Conservation (phyloP, 2,329 filamentous ascomycete genomes). For the Monosporascus sp. region DNA sequence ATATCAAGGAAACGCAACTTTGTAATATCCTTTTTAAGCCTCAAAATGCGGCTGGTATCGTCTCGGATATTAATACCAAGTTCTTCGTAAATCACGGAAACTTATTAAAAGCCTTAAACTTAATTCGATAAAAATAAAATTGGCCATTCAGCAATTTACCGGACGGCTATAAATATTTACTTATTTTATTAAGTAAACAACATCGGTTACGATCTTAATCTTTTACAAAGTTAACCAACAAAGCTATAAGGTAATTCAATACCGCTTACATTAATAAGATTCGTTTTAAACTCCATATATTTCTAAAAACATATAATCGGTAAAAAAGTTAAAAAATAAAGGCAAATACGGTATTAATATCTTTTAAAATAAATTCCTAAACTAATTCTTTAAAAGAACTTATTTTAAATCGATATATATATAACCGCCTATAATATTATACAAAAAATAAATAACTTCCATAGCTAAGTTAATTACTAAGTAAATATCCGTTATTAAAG, state of each 20-base stretch:
- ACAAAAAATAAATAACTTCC: conserved; percentile 17
- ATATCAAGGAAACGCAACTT: conserved; percentile 34
- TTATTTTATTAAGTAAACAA: conserved; percentile 5
- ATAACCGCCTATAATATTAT: too few species aligned
- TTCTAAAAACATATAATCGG: too few species aligned
- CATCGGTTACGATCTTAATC: conserved; percentile 3
- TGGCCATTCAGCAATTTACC: conserved; percentile 18
- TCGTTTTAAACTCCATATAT: too few species aligned
- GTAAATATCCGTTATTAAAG: too few species aligned
- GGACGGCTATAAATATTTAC: conserved; percentile 15
- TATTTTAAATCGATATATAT: too few species aligned
- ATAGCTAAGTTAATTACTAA: conserved; percentile 5
- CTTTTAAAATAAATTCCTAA: too few species aligned
- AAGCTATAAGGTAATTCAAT: too few species aligned
- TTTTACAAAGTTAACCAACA: too few species aligned
- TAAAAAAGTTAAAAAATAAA: too few species aligned
- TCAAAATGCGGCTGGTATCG: conserved; percentile 22
- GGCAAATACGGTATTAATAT: too few species aligned
- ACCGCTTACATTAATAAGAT: too few species aligned
- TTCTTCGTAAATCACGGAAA: conserved; percentile 35
- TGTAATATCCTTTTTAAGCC: conserved; percentile 29
- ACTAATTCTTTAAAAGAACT: too few species aligned
- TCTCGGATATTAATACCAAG: conserved; percentile 28
- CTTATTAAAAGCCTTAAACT: conserved; percentile 18
- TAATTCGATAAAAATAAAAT: conserved; percentile 4